A percentile compares a stretch with the other conserved stretches of the same genome.
These are phyloP conservation scores for Solanum piurae DNA, from an alignment of 257 asterid genomes.

Conservation along the genomic window DNA sequence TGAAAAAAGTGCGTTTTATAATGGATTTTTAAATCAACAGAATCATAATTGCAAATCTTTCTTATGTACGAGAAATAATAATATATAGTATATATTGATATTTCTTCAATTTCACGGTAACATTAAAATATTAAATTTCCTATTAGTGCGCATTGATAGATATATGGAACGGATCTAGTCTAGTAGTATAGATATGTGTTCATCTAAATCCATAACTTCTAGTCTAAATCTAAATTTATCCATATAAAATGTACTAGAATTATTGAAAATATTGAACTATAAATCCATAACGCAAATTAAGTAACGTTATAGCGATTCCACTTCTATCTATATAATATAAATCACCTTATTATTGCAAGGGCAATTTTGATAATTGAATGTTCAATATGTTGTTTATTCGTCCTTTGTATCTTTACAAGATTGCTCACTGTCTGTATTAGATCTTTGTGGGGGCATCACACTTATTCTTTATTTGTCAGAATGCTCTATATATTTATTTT, in stretches of 20 bases:
- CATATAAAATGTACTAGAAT: neutral
- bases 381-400: constrained; percentile 10
- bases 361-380: constrained; percentile 27
- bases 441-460: constrained; percentile 54
- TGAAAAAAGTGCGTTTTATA: neutral
- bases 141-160: constrained; percentile 7
- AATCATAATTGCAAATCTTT: constrained; percentile 20
- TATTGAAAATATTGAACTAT: neutral
- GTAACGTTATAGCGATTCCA: too few species aligned
- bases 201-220: neutral
- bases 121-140: constrained; percentile 6
- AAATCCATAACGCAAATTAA: neutral
- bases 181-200: neutral
- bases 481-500: neutral
- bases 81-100: neutral
- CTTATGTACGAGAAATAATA: constrained; percentile 36
- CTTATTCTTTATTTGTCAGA: constrained; percentile 39
- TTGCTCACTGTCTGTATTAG: constrained; percentile 43
- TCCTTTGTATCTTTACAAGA: constrained; percentile 52
- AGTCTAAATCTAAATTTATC: neutral
- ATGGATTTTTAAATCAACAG: constrained; percentile 1
- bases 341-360: neutral
- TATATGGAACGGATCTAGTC: neutral
- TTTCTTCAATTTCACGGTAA: neutral
- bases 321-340: too few species aligned